These are phyloP conservation scores for Rhodosporidiobolus sp. DNA, from an alignment of 768 basidiomycete genomes.

Conservation along the genomic window DNA sequence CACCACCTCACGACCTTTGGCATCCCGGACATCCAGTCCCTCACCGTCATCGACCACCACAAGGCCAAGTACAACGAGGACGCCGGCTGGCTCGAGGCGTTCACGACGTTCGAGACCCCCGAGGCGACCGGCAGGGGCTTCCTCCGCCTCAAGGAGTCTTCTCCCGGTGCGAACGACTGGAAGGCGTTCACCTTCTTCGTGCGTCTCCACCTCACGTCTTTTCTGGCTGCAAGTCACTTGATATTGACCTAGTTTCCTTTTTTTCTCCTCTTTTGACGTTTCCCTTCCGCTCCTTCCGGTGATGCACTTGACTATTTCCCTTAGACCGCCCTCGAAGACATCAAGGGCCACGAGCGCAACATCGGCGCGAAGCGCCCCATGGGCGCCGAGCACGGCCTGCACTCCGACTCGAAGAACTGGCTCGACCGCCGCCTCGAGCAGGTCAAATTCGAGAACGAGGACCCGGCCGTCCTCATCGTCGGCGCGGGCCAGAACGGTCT, in stretches of 20 bases:
- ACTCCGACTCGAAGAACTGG: conserved; percentile 52
- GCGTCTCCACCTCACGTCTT: too few relatives aligned
- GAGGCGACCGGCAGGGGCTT: conserved; percentile 40
- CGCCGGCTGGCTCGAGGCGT: conserved; percentile 42
- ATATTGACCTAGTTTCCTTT: too few relatives aligned
- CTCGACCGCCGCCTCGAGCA: conserved; percentile 53
- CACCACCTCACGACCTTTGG: conserved; percentile 35
- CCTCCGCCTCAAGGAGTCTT: conserved; percentile 37
- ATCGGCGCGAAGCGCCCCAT: conserved; percentile 35
- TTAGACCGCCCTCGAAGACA: conserved; percentile 36
- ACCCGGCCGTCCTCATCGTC: conserved; percentile 59
- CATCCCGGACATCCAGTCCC: conserved; percentile 31
- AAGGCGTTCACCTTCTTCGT: conserved; percentile 44
- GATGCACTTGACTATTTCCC: too few relatives aligned
- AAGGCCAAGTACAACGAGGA: conserved; percentile 37
- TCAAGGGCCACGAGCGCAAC: conserved; percentile 42
- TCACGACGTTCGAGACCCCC: conserved; percentile 40
- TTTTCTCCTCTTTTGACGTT: not conserved
- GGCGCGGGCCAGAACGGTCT: conserved; percentile 58
- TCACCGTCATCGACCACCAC: conserved; percentile 24
- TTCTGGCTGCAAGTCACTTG: too few relatives aligned
- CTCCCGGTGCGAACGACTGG: conserved; percentile 33
- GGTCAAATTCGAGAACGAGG: conserved; percentile 54
- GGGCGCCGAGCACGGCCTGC: conserved; percentile 43
- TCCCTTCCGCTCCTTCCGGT: too few relatives aligned